Percentiles rank a stretch among this genome's conserved stretches.
These are phyloP conservation scores for Cucurbita moschata DNA, from an alignment of 306 rosid genomes.

Conservation along the genomic window DNA sequence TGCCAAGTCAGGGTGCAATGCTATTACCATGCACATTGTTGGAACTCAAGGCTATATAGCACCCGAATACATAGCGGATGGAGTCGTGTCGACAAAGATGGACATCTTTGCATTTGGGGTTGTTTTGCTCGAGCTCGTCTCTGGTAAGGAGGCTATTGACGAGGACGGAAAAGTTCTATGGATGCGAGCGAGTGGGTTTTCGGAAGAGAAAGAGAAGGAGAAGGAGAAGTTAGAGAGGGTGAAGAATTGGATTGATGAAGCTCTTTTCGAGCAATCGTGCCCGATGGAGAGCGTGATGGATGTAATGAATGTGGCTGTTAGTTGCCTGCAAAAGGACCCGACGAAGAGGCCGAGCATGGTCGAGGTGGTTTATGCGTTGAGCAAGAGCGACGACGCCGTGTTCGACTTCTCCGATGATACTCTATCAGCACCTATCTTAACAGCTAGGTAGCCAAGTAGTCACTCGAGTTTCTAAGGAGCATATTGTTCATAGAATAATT, in stretches of 20 bases:
- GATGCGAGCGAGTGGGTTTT: slow-evolving; percentile 23
- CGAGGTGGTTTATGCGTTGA: slow-evolving; percentile 58
- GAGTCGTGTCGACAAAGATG: slow-evolving; percentile 77
- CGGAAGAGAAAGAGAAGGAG: slow-evolving; percentile 43
- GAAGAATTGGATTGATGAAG: slow-evolving; percentile 46
- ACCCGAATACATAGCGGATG: slow-evolving; percentile 73
- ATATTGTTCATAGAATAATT: background rate
- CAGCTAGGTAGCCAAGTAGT: slow-evolving; percentile 32
- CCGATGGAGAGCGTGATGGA: slow-evolving; percentile 52
- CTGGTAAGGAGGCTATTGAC: slow-evolving; percentile 52
- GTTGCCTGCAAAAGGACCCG: slow-evolving; percentile 62
- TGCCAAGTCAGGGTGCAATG: slow-evolving; percentile 78
- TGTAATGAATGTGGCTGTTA: slow-evolving; percentile 41
- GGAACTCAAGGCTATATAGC: slow-evolving; percentile 96
- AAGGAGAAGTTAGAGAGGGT: slow-evolving; percentile 41
- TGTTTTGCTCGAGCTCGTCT: slow-evolving; percentile 63
- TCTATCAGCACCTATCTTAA: slow-evolving; percentile 23
- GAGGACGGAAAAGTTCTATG: slow-evolving; percentile 43
- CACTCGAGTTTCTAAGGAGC: background rate
- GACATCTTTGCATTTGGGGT: slow-evolving; percentile 88
- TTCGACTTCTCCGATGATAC: slow-evolving; percentile 62
- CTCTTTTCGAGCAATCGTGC: slow-evolving; percentile 28
- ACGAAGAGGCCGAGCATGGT: slow-evolving; percentile 73
- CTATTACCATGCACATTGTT: slow-evolving; percentile 92
- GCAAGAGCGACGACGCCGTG: slow-evolving; percentile 52